Conservation (phyloP, 345 rosid species). For the Sisymbrium irio region DNA sequence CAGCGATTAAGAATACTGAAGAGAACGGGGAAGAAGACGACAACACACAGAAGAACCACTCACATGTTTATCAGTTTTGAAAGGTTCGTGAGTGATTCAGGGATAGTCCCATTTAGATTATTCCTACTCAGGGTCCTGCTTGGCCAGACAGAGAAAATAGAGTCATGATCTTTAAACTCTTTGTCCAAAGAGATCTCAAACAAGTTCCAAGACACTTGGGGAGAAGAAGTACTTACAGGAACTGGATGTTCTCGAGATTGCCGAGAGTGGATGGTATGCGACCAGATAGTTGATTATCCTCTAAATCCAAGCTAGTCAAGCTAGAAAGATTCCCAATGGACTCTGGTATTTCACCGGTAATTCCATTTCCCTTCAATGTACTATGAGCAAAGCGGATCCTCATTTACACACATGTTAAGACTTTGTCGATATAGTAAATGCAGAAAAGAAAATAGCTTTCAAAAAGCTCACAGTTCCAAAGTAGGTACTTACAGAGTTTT, state of each 20-base stretch:
- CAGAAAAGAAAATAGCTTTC: background rate
- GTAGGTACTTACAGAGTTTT: slow-evolving; percentile 59
- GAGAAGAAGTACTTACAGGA: slow-evolving; percentile 58
- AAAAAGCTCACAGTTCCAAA: background rate
- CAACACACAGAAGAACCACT: slow-evolving; percentile 30
- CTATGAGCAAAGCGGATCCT: slow-evolving; percentile 38
- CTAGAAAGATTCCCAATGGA: slow-evolving; percentile 78
- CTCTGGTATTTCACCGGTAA: slow-evolving; percentile 75
- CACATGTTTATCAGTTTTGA: slow-evolving; percentile 69
- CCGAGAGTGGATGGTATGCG: slow-evolving; percentile 80
- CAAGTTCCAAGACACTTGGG: background rate
- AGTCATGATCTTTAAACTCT: background rate
- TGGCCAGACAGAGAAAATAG: slow-evolving; percentile 18
- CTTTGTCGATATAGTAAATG: background rate
- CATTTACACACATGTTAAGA: background rate
- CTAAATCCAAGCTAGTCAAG: slow-evolving; percentile 85
- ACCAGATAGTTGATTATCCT: slow-evolving; percentile 72
- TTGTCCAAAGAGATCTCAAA: background rate
- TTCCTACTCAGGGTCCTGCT: slow-evolving; percentile 85
- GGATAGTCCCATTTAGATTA: slow-evolving; percentile 68
- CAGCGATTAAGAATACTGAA: background rate
- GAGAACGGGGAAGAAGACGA: background rate
- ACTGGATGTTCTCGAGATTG: slow-evolving; percentile 72
- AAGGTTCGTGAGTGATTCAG: slow-evolving; percentile 61
- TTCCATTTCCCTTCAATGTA: slow-evolving; percentile 82